Base-by-base conservation (phyloP, 2,329 filamentous ascomycete species). In the Myriangium duriaei region DNA sequence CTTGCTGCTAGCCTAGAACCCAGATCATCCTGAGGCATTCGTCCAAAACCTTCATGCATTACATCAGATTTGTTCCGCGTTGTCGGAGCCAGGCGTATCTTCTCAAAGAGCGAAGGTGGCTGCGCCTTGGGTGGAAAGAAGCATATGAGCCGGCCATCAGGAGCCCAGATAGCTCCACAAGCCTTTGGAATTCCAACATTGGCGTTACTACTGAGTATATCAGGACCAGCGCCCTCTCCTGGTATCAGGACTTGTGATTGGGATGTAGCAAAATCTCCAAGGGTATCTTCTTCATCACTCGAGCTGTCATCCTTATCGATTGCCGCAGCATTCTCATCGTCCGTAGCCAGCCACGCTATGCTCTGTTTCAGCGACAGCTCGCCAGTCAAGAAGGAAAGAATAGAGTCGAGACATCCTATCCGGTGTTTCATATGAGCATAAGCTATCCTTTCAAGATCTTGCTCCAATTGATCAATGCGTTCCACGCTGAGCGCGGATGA, bases 11-110 rank as follows among this genome's bases (percentile, higher is more conserved):
- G 24, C 33, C 61, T 61, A 19, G 63, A 63, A 3, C 62, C 58
- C 14, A 69, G 63, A 5, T 69, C 69, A 42, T 56, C 61, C 37
- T 66, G 65, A 41, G 71, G 63, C 10, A 79, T 54, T 38, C 74
- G 68, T 26, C 74, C 74, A 49, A 81, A 79, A 2, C 71, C 70
- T 51, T 79, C 74, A 51, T 79, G 78, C 13, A 75, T 65, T 26
- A 39, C 36, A 39, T 39, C 36, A 2, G 36, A 39, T 14, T 39
- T 39, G 17, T 18, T 33, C 67, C 67, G 46, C 67, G 62, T 34
- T 61, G 63, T 45, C 64, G 60, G 4, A 63, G 62, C 32, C 63
- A 50, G 35, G 61, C 44, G 18, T 11, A 40, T 31, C 11, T 45
- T 43, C 11, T 45, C 42, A 10, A 43, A 32, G 16, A 44, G 39